Evolutionary conservation across 495 filamentous ascomycete genomes (phyloP).

Genomic region (Neurospora tetrasperma): DNA sequence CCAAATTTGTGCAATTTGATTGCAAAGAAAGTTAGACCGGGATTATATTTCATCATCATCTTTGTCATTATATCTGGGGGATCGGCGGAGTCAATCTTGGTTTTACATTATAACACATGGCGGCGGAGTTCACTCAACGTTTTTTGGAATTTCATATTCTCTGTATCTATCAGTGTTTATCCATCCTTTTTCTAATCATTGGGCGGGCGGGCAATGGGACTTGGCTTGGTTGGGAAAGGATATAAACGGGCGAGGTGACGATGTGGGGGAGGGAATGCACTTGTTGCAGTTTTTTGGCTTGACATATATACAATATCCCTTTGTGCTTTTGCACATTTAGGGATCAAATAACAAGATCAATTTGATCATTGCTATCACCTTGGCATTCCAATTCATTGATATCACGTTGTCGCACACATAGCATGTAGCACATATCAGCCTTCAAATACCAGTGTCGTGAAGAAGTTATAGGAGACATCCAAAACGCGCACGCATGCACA

Average conservation of each 20-base stretch:
- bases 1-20: background rate
- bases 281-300: background rate
- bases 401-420: background rate
- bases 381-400: background rate
- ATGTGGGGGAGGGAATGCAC: background rate
- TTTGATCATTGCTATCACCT: background rate
- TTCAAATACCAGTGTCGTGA: no score
- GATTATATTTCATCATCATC: background rate
- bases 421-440: no score
- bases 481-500: background rate
- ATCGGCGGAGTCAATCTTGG: background rate
- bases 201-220: background rate
- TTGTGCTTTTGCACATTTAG: background rate
- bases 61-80: background rate
- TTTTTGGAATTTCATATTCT: background rate
- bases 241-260: background rate
- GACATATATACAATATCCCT: background rate
- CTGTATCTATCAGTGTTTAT: background rate
- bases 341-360: background rate
- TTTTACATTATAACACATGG: background rate
- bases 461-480: no score
- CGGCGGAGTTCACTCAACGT: background rate
- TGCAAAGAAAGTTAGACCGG: background rate
- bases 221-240: background rate
- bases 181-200: background rate